Evolutionary conservation across 495 filamentous ascomycete species (phyloP), one percentile per base, ranked within the genome.

Genomic region (Poronia punctata): DNA sequence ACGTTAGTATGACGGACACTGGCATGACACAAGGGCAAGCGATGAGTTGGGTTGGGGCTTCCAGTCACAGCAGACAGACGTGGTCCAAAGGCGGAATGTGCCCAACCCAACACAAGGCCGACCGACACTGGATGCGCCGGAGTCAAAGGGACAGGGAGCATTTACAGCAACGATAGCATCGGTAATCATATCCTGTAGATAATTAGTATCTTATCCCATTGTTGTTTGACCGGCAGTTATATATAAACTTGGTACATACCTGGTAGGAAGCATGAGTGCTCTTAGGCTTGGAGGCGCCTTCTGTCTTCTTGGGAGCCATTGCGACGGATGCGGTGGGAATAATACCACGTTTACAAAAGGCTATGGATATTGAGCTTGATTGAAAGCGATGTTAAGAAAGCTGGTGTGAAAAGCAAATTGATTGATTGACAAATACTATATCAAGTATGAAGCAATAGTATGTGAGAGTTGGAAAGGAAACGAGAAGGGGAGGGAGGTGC

Each of bases 251-350:
- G 60, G 34, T 49, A 66, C 76, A 62, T 56, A 72, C 69, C 66
- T 80, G 79, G 51, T 77, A 75, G 23, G 68, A 67, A 63, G 72
- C 59, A 38, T 74, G 68, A 38, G 68, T 59, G 54, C 62, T 63
- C 74, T 78, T 78, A 55, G 74, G 52, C 72, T 76, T 77, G 65
- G 72, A 64, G 35, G 33, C 35, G 49, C 71, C 55, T 30, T 66
- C 62, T 48, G 74, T 60, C 68, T 80, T 81, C 74, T 80, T 81
- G 60, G 78, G 75, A 75, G 76, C 65, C 78, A 80, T 80, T 59
- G 53, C 63, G 68, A 63, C 48, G 49, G 56, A 28, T 52, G 33
- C 18, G 33, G 33, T 28, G 39, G 37, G 31, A 27, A 16, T 38
- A 26, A 6, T 20, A 23, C 14, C 35, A 23, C 34, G 24, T 41